Evolutionary conservation across 768 basidiomycete genomes (phyloP).

Genomic region (Mycena indigotica): DNA sequence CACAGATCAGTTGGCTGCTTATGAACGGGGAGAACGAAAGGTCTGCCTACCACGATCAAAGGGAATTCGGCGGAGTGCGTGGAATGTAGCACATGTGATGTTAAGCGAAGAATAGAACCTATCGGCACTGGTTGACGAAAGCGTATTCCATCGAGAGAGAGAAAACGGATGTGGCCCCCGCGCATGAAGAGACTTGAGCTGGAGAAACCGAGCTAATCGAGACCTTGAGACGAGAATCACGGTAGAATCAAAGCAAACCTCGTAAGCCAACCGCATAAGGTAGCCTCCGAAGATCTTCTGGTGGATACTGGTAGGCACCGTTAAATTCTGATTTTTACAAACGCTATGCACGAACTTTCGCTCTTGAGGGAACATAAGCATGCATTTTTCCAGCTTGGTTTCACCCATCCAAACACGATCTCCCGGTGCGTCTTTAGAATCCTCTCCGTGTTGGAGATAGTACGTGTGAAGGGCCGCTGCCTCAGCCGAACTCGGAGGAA

Average conservation of each 20-base stretch:
- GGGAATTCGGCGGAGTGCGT: slow-evolving; percentile 52
- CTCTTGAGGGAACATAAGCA: slow-evolving; percentile 86
- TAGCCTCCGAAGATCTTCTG: slow-evolving; percentile 83
- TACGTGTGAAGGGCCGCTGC: slow-evolving; percentile 68
- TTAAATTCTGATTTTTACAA: neutral
- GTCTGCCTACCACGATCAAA: slow-evolving; percentile 59
- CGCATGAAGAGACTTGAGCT: slow-evolving; percentile 72
- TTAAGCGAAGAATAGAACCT: slow-evolving; percentile 76
- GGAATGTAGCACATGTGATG: slow-evolving; percentile 67
- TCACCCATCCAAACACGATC: slow-evolving; percentile 76
- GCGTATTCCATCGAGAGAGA: slow-evolving; percentile 78
- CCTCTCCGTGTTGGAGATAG: slow-evolving; percentile 60
- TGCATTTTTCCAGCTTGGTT: slow-evolving; percentile 65
- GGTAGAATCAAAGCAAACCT: slow-evolving; percentile 40
- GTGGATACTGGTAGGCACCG: slow-evolving; percentile 56
- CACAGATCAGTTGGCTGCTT: too few relatives aligned
- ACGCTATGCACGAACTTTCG: slow-evolving; percentile 56
- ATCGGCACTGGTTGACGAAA: slow-evolving; percentile 83
- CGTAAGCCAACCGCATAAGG: slow-evolving; percentile 68
- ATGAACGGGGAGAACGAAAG: too few relatives aligned
- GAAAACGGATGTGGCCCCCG: slow-evolving; percentile 61
- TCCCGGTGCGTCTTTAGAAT: slow-evolving; percentile 28
- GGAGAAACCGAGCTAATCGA: slow-evolving; percentile 64
- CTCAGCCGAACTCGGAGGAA: slow-evolving; percentile 74
- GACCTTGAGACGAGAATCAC: neutral